Percentiles rank a stretch among this genome's conserved stretches.
These are phyloP conservation scores for Claviceps pazoutovae DNA, from an alignment of 2,329 filamentous ascomycete genomes.

Conservation along the genomic window DNA sequence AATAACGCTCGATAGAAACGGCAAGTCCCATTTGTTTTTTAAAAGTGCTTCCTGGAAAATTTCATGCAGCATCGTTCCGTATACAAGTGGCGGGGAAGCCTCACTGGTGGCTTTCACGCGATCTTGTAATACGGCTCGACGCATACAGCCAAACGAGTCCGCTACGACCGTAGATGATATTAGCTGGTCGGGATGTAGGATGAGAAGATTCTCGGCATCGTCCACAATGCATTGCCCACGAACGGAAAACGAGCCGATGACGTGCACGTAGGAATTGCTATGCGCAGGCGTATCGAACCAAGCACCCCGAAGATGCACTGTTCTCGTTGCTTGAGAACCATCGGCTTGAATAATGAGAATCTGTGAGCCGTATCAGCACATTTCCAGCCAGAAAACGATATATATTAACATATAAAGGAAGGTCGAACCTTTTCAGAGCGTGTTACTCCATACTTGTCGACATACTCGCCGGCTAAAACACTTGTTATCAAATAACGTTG, in stretches of 20 bases:
- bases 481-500: conserved; percentile 76
- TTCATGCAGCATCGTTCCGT: conserved; percentile 88
- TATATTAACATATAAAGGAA: conserved; percentile 5
- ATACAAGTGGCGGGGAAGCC: conserved; percentile 67
- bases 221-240: conserved; percentile 68
- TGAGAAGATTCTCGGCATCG: conserved; percentile 69
- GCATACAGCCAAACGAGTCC: conserved; percentile 87
- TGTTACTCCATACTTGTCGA: conserved; percentile 43
- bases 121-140: conserved; percentile 85
- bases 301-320: conserved; percentile 65
- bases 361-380: conserved; percentile 27
- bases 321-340: conserved; percentile 47
- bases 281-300: conserved; percentile 75
- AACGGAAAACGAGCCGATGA: conserved; percentile 63
- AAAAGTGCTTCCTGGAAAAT: conserved; percentile 85
- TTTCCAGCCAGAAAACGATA: not conserved
- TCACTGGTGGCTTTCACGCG: conserved; percentile 83
- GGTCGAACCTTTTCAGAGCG: conserved; percentile 55
- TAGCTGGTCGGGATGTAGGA: conserved; percentile 88
- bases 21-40: conserved; percentile 64
- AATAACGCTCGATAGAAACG: conserved; percentile 53
- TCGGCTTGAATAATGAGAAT: conserved; percentile 74
- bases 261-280: conserved; percentile 64
- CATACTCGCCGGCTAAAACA: conserved; percentile 56
- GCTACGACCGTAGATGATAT: conserved; percentile 90